Evolutionary conservation across 2,329 filamentous ascomycete genomes (phyloP).

Genomic region (Thielaviopsis euricoi): DNA sequence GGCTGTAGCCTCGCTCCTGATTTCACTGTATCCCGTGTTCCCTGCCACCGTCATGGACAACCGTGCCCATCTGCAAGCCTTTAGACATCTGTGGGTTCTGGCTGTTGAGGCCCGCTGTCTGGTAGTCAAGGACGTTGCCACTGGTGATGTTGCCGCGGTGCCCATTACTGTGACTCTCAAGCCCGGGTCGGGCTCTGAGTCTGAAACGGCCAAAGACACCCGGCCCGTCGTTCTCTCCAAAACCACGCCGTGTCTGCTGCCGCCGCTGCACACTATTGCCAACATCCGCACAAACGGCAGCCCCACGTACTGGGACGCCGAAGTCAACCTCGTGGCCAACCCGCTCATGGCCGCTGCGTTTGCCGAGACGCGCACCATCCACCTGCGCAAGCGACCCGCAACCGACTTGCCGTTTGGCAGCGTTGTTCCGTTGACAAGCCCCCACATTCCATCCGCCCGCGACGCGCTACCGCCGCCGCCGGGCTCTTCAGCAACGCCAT

Average conservation of each 20-base stretch:
- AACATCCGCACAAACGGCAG: conserved; percentile 43
- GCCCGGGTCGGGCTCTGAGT: conserved; percentile 19
- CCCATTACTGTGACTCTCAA: conserved; percentile 50
- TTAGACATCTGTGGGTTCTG: conserved; percentile 93
- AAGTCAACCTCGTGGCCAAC: conserved; percentile 54
- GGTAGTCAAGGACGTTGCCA: conserved; percentile 73
- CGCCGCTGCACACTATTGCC: conserved; percentile 47
- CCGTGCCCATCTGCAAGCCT: conserved; percentile 83
- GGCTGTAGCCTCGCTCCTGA: conserved; percentile 69
- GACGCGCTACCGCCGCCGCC: background rate
- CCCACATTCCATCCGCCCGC: background rate
- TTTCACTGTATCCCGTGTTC: conserved; percentile 89
- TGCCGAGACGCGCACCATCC: conserved; percentile 52
- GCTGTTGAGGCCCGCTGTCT: conserved; percentile 82
- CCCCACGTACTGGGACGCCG: conserved; percentile 63
- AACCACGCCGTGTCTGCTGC: conserved; percentile 42
- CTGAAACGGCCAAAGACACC: conserved; percentile 17
- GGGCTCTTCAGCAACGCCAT: background rate
- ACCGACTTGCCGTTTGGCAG: conserved; percentile 46
- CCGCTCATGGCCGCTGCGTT: conserved; percentile 45
- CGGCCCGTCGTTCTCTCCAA: conserved; percentile 17
- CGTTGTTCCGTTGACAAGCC: background rate
- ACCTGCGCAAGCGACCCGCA: conserved; percentile 53
- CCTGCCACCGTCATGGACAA: conserved; percentile 85
- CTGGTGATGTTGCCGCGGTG: conserved; percentile 59